Evolutionary conservation across 208 protist genomes (phyloP), one percentile per base, ranked within the genome.

Genomic region (Trypanosoma grayi): DNA sequence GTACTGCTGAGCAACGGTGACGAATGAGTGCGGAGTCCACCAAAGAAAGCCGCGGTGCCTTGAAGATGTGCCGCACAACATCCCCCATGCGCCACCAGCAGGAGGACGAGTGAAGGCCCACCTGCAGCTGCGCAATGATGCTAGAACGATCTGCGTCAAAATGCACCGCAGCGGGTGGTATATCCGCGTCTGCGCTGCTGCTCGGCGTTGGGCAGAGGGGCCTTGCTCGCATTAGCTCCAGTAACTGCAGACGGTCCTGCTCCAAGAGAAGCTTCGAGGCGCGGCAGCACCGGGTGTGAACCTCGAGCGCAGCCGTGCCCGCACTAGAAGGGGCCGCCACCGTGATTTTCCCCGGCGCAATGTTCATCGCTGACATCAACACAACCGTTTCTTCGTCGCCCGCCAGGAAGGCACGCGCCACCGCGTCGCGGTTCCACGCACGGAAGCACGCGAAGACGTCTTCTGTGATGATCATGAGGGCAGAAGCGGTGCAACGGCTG

Each of bases 281-380:
- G 6, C 33, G 47, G 44, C 47, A 65, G 30, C 33, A 65, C 20
- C 33, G 51, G 9, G 51, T 44, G n/a, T 44, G 51, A 11, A 56
- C 0, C 33, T 34, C 43, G 18, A 53, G 36, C 14, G 40, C 46
- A 1, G 25, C 50, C 16, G 24, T 1, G 14, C 28, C 6, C 11
- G 18, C 28, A 34, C 31, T 33, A 27, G 20, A 18, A 28, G 4
- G 52, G 20, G 14, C 14, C 45, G 40, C 47, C 5, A 31, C 33
- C n/a, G n/a, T n/a, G 27, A 57, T 0, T 24, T 34, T 28, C 18
- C 50, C 63, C 13, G 81, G 81, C 0, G 45, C 18, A 25, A 80
- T 18, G 30, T 88, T 81, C 37, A 75, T 73, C 0, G 72, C 41
- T 0, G 71, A 73, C n/a, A 87, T 60, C 0, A 84, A 43, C 28